These are phyloP conservation scores for Kazachstania sp. DNA, from an alignment of 1,139 yeast species.

Conservation along the genomic window DNA sequence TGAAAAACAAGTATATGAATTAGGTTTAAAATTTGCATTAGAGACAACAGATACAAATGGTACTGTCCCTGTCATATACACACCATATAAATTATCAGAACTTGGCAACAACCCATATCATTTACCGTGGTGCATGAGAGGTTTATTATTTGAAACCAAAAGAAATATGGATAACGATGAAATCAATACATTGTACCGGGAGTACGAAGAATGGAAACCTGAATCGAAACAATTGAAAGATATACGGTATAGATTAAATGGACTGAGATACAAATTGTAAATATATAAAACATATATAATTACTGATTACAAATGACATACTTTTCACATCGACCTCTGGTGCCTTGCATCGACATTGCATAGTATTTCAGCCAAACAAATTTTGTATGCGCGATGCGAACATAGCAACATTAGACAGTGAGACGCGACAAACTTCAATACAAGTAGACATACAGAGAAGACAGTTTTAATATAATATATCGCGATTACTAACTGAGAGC, in stretches of 20 bases:
- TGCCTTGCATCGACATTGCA: no score
- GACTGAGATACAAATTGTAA: conserved; percentile 41
- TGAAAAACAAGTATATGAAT: conserved; percentile 74
- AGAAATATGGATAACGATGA: conserved; percentile 42
- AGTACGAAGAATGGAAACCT: conserved; percentile 81
- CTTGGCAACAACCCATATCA: conserved; percentile 73
- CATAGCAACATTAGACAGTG: no score
- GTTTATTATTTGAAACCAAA: conserved; percentile 53
- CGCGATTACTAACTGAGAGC: no score
- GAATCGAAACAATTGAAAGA: conserved; percentile 73
- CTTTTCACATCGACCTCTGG: background rate
- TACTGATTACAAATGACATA: background rate
- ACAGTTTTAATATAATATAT: no score
- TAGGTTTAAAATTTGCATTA: conserved; percentile 65
- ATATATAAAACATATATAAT: background rate
- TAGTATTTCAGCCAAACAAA: background rate
- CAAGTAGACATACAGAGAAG: no score
- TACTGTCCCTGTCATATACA: conserved; percentile 43
- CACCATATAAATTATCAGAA: conserved; percentile 52
- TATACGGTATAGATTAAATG: conserved; percentile 73
- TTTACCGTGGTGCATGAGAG: conserved; percentile 88
- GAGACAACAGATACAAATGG: conserved; percentile 60
- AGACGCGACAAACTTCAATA: no score
- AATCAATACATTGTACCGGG: conserved; percentile 50
- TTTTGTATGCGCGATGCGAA: no score